Evolutionary conservation across 1,284 basidiomycete genomes (phyloP), one percentile per base, ranked within the genome.

Genomic region (Boletus calvinii): DNA sequence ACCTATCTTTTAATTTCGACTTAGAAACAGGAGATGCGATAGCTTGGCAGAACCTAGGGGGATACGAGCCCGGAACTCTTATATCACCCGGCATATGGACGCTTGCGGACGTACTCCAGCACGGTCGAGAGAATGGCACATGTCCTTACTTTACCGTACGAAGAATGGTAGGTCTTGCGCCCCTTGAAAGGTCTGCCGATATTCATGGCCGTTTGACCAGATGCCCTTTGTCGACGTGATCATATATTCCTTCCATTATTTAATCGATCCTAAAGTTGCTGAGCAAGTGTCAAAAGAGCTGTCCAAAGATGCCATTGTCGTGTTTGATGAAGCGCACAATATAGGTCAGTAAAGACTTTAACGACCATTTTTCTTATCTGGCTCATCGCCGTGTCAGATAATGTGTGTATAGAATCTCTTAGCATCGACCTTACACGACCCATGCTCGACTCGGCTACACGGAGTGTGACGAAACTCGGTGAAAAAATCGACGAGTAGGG

Each of bases 291-390:
- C 95, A 6, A 95, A 94, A 65, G 96, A 99, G 68, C 81, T 99
- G 74, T 93, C 91, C 30, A 98, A 98, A 63, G 97, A 99, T 68
- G 87, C 94, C 39, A 99, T 99, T 53, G 95, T 99, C 41, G 95
- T 99, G 0, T 99, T 99, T 64, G 97, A 99, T 68, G 97, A 99
- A 71, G 97, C 97, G 8, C 97, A 99, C 74, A 99, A 99, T 68
- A 99, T 99, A 53, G 94, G 93, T 94, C 60, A 56, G 79, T 64
- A 13, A 20, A 29, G 11, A 22, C n/a, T 13, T 40, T 37, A 13
- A n/a, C 6, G 29, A 15, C 44, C 44, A 22, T 24, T 20, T 36
- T 18, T 29, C 39, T 20, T 15, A 11, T 12, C 15, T 53, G 40
- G 45, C 46, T 50, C 10, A 56, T 17, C 40, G 40, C 38, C 34